Conservation (phyloP, 148 eudicot genomes). For the Polygonum maritimum region DNA sequence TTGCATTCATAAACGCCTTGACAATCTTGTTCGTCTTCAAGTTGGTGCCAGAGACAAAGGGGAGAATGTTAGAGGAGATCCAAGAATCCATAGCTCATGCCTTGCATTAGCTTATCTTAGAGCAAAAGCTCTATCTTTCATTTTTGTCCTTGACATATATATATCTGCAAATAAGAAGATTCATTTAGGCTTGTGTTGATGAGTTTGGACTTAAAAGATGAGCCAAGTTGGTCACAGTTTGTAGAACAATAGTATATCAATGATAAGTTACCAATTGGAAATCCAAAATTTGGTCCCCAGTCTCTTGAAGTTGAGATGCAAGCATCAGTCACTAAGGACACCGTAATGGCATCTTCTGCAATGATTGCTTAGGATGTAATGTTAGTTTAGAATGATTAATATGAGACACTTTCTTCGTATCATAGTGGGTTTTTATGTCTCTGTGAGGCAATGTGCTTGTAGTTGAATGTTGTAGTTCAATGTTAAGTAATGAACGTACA, state of each 20-base stretch:
- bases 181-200: not conserved
- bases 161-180: not conserved
- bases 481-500: too few relatives aligned
- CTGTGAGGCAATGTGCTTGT: too few relatives aligned
- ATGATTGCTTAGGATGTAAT: too few relatives aligned
- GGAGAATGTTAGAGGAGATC: slow-evolving; percentile 14
- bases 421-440: too few relatives aligned
- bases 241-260: not conserved
- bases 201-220: not conserved
- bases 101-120: not conserved
- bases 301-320: too few relatives aligned
- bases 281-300: not conserved
- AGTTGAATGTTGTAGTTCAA: too few relatives aligned
- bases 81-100: slow-evolving; percentile 11
- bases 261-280: too few relatives aligned
- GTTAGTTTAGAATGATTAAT: too few relatives aligned
- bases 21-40: slow-evolving; percentile 8
- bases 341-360: too few relatives aligned
- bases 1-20: slow-evolving; percentile 10
- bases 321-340: too few relatives aligned
- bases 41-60: slow-evolving; percentile 23
- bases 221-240: not conserved
- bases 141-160: not conserved
- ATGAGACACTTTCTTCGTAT: too few relatives aligned
- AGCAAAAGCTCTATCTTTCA: not conserved